Percentiles rank a stretch among this genome's conserved stretches.
Conservation (phyloP, 305 asterid species). For the Solanum hybrid region DNA sequence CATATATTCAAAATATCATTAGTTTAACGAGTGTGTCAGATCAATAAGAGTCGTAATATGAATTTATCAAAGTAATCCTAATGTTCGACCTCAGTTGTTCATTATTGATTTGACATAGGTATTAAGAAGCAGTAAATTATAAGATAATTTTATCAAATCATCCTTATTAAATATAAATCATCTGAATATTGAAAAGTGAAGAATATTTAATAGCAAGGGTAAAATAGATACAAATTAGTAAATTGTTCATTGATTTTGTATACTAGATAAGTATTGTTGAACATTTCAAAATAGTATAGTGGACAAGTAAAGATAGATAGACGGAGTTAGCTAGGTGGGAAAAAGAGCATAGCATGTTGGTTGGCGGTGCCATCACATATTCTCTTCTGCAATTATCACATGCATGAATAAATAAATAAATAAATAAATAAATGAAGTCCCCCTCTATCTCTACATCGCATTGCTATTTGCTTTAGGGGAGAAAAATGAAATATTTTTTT, state of each 20-base stretch:
- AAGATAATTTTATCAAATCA: too few species aligned
- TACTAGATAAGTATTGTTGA: fast-evolving
- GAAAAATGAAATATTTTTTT: background rate
- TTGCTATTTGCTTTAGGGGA: background rate
- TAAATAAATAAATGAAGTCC: background rate
- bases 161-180: too few species aligned
- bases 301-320: too few species aligned
- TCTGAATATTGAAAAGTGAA: too few species aligned
- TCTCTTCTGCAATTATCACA: background rate
- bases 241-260: too few species aligned
- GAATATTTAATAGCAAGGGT: too few species aligned
- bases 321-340: background rate
- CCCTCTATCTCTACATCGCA: background rate
- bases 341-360: background rate
- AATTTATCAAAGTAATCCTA: too few species aligned
- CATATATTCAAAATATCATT: background rate
- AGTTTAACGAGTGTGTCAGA: background rate
- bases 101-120: too few species aligned
- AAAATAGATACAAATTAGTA: fast-evolving
- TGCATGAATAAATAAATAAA: background rate
- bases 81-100: background rate
- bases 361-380: background rate
- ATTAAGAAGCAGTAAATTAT: too few species aligned
- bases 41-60: background rate
- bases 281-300: too few species aligned